Percentiles rank a stretch among this genome's conserved stretches.
Evolutionary conservation across 306 rosid genomes (phyloP).

Genomic region (Elaeagnus macrophylla): DNA sequence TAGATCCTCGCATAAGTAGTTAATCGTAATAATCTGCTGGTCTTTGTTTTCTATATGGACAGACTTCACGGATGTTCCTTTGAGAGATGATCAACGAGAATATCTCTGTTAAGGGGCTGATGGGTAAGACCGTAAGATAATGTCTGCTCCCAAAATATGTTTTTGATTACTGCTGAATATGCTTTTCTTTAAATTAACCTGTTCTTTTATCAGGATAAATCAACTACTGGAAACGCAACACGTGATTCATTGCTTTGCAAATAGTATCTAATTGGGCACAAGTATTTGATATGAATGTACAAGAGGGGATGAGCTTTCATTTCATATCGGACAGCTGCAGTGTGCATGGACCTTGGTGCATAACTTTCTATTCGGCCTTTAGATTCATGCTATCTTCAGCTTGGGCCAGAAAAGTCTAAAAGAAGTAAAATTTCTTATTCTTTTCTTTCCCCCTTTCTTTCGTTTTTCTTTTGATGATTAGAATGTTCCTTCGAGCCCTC

Average conservation of each 20-base stretch:
- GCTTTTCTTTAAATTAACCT: constrained; percentile 4
- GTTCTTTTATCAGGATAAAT: constrained; percentile 56
- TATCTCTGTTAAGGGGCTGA: constrained; percentile 88
- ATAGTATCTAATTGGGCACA: constrained; percentile 27
- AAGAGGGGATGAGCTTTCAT: constrained; percentile 14
- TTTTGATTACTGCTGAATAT: constrained; percentile 8
- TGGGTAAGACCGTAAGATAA: constrained; percentile 38
- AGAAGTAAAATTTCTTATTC: too few species aligned
- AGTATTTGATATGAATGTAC: constrained; percentile 4
- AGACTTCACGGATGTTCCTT: constrained; percentile 94
- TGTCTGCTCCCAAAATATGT: not conserved
- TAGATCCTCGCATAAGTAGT: not conserved
- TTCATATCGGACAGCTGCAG: constrained; percentile 19
- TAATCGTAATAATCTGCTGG: constrained; percentile 8
- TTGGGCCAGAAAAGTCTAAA: too few species aligned
- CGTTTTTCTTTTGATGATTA: too few species aligned
- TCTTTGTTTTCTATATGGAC: constrained; percentile 16
- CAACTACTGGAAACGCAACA: constrained; percentile 86
- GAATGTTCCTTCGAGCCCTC: too few species aligned
- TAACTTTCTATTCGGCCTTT: not conserved
- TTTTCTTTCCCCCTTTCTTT: too few species aligned
- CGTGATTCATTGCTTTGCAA: constrained; percentile 81
- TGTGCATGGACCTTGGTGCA: constrained; percentile 20
- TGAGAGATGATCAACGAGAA: constrained; percentile 86
- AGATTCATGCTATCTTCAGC: too few species aligned